Evolutionary conservation across 2,329 filamentous ascomycete genomes (phyloP), one percentile per base, ranked within the genome.

Genomic region (Aspergillus novofumigatus): DNA sequence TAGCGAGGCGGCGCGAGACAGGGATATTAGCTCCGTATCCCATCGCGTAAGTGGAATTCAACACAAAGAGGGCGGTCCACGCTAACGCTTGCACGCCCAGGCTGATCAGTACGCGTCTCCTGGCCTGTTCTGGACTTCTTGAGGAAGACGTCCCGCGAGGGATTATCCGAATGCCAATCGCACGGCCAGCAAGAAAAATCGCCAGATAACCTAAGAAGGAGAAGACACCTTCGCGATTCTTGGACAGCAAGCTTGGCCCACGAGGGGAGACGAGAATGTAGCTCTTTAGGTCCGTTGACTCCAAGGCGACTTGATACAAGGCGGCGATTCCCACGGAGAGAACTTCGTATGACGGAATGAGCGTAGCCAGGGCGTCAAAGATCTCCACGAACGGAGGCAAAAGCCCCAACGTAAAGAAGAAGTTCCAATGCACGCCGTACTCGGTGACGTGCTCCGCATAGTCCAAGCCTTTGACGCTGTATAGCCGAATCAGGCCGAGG

Each of bases 391-490:
- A 96, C 0, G 92, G 92, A 0, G 93, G 91, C 25, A 99, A 78
- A 50, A 97, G 83, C 5, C 87, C 92, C 9, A 99, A 81, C 0
- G 94, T 99, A 76, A 97, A 97, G 81, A 99, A 99, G 75, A 99
- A 99, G 74, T 99, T 99, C 94, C 94, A 99, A 74, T 99, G 94
- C 9, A 99, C 91, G 47, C 94, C 94, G 70, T 99, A 99, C 72
- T 99, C 94, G 14, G 91, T 92, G 57, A 97, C 91, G 77, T 99
- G 94, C 73, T 99, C 94, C 3, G 92, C 92, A 71, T 99, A 99
- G 71, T 97, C 92, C 29, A 97, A 79, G 6, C 91, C 90, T 76
- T 99, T 99, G 69, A 97, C 92, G 65, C 87, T 95, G 63, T 91
- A 85, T 25, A 97, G 81, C 25, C 94, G 86, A 55, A 95, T 80